Evolutionary conservation across 2,329 filamentous ascomycete genomes (phyloP).

Genomic region (Aotearoamyces nothofagi): DNA sequence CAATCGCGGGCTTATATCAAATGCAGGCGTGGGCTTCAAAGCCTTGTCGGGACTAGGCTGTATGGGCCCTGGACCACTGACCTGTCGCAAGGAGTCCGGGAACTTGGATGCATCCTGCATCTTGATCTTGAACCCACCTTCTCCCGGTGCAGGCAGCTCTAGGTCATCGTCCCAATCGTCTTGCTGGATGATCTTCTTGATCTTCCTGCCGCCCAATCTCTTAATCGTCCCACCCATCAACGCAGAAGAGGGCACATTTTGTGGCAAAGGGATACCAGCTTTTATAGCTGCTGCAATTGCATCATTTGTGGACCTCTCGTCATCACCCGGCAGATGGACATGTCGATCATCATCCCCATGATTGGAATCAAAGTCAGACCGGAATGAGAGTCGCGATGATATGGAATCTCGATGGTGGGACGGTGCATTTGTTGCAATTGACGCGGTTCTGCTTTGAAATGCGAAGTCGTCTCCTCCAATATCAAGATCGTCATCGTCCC

Average conservation of each 20-base stretch:
- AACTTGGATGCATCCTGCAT: constrained; percentile 42
- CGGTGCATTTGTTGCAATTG: constrained; percentile 25
- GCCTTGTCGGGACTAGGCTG: constrained; percentile 35
- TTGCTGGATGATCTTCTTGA: constrained; percentile 57
- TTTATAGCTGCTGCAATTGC: constrained; percentile 78
- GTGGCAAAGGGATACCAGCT: constrained; percentile 82
- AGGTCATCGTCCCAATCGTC: constrained; percentile 75
- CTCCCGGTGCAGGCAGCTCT: constrained; percentile 45
- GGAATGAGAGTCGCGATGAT: constrained; percentile 69
- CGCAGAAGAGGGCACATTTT: constrained; percentile 75
- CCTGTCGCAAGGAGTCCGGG: constrained; percentile 52
- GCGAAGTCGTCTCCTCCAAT: constrained; percentile 53
- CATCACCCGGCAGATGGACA: constrained; percentile 68
- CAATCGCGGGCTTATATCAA: constrained; percentile 12
- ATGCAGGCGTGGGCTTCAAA: constrained; percentile 19
- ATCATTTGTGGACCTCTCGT: constrained; percentile 69
- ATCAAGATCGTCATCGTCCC: constrained; percentile 64
- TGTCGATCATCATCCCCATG: constrained; percentile 79
- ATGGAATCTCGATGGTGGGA: constrained; percentile 56
- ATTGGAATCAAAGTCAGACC: constrained; percentile 66
- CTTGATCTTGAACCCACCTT: constrained; percentile 48
- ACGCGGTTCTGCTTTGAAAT: constrained; percentile 29
- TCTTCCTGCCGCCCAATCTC: constrained; percentile 61
- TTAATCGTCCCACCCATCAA: constrained; percentile 89
- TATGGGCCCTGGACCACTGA: constrained; percentile 30